Conservation (phyloP, 2,329 filamentous ascomycete genomes). For the Colletotrichum sp. region DNA sequence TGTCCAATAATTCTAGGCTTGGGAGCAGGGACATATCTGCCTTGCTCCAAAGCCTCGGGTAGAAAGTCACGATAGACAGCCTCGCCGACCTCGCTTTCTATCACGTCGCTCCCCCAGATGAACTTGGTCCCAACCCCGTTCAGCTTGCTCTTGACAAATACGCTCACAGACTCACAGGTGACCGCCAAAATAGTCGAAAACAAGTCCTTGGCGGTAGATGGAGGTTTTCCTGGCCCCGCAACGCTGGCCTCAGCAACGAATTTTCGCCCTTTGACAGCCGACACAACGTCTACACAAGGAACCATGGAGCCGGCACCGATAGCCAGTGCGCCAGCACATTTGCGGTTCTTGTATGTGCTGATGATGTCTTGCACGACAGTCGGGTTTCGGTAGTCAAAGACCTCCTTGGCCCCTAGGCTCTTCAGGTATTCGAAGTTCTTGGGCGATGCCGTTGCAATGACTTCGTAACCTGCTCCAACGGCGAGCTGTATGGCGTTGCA, state of each 20-base stretch:
- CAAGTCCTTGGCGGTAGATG: background rate
- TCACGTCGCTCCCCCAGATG: constrained; percentile 29
- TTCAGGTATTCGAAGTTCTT: constrained; percentile 49
- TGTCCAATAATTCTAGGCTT: constrained; percentile 26
- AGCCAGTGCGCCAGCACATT: constrained; percentile 20
- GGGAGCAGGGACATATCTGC: constrained; percentile 25
- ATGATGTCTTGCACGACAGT: constrained; percentile 37
- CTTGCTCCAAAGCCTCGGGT: constrained; percentile 25
- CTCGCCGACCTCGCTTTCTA: constrained; percentile 26
- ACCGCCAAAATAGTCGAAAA: background rate
- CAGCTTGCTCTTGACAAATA: constrained; percentile 26
- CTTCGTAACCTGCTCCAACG: constrained; percentile 46
- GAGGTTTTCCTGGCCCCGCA: background rate
- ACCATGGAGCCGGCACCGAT: background rate
- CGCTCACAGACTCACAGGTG: background rate
- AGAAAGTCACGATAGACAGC: constrained; percentile 29
- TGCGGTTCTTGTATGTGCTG: constrained; percentile 28
- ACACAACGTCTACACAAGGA: background rate
- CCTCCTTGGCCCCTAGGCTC: constrained; percentile 45
- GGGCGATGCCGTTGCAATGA: constrained; percentile 46
- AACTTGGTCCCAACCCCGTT: constrained; percentile 35
- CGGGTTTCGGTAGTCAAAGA: constrained; percentile 48
- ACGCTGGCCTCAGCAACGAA: constrained; percentile 7
- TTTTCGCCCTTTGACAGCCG: background rate
- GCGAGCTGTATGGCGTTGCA: constrained; percentile 51